These are phyloP conservation scores for Sporisorium scitamineum DNA, from an alignment of 1,284 basidiomycete genomes.

Conservation along the genomic window DNA sequence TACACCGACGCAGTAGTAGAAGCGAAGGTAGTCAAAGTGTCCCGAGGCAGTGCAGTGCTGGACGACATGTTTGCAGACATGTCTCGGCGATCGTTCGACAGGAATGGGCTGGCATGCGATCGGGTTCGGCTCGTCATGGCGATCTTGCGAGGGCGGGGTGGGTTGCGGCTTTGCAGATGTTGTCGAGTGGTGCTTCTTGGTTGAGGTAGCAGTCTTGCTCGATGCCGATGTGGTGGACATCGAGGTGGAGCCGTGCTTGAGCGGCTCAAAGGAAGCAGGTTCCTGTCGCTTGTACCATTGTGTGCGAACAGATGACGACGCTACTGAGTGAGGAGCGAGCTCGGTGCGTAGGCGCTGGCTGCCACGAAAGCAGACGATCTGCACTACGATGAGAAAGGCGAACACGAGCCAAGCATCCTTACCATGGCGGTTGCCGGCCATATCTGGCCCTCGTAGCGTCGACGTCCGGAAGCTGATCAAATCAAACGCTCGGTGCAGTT, in stretches of 20 bases:
- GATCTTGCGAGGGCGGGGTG: constrained; percentile 9
- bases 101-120: constrained; percentile 49
- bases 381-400: constrained; percentile 49
- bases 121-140: constrained; percentile 7
- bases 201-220: constrained; percentile 11
- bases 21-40: constrained; percentile 57
- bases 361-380: constrained; percentile 50
- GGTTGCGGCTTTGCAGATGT: constrained; percentile 6
- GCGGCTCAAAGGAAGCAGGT: background rate
- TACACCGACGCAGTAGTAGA: constrained; percentile 63
- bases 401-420: constrained; percentile 53
- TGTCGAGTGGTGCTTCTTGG: constrained; percentile 9
- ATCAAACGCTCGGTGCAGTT: background rate
- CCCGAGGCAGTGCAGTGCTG: constrained; percentile 53
- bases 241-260: constrained; percentile 7
- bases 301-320: background rate
- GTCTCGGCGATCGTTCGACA: constrained; percentile 17
- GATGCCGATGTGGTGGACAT: background rate
- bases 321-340: constrained; percentile 12
- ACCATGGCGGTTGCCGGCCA: constrained; percentile 42
- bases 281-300: constrained; percentile 18
- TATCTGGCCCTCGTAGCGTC: constrained; percentile 15
- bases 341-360: constrained; percentile 25
- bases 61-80: constrained; percentile 55
- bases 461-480: background rate